Conservation (phyloP, 345 rosid genomes). For the Populus simonii region DNA sequence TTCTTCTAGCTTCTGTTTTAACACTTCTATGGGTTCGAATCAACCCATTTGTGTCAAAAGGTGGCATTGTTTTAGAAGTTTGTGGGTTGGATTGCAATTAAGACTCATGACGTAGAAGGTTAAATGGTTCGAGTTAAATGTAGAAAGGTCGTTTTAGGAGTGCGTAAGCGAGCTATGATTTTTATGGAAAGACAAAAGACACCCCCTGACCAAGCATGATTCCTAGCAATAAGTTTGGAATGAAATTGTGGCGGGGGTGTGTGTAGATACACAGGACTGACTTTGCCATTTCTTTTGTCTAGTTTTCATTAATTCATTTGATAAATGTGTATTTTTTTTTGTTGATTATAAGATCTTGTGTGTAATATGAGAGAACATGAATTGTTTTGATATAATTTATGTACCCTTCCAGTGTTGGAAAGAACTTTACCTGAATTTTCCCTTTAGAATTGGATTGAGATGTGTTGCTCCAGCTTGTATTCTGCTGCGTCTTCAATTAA, state of each 20-base stretch:
- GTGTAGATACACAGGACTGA: constrained; percentile 6
- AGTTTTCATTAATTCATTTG: constrained; percentile 5
- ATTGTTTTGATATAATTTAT: not conserved
- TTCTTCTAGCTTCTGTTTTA: constrained; percentile 56
- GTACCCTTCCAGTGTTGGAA: not conserved
- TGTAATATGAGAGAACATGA: not conserved
- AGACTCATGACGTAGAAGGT: not conserved
- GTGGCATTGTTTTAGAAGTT: constrained; percentile 45
- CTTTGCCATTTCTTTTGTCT: not conserved
- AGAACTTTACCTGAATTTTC: not conserved
- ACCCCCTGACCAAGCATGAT: not conserved
- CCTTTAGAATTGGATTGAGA: not conserved
- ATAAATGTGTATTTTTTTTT: not conserved
- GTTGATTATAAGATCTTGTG: not conserved
- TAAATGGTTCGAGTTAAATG: not conserved
- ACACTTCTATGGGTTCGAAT: constrained; percentile 65
- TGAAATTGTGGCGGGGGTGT: not conserved
- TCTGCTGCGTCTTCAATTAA: not conserved
- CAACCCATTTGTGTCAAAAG: constrained; percentile 48
- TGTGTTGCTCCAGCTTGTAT: not conserved
- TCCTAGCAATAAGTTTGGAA: constrained; percentile 9
- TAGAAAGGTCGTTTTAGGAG: not conserved
- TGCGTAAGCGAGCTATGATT: not conserved
- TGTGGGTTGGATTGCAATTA: constrained; percentile 54
- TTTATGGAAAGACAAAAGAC: not conserved